phyloP scores from a whole-genome alignment of 2,329 filamentous ascomycete genomes.

The Tolypocladium capitatum region DNA sequence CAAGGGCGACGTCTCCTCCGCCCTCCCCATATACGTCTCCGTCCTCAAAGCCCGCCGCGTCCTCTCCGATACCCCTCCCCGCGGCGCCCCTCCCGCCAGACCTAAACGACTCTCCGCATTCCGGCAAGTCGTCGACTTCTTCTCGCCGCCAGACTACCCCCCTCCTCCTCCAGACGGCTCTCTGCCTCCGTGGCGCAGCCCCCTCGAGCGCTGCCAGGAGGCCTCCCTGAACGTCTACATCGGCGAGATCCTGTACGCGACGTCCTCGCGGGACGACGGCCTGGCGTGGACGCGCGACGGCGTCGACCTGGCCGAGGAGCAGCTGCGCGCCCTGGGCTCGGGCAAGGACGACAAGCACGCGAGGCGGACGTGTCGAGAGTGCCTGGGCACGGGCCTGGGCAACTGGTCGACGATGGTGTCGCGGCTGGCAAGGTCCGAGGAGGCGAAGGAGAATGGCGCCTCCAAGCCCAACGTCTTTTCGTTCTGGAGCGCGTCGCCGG shows the following conservation, averaged over 20 bases:
- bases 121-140: slow-evolving; percentile 10
- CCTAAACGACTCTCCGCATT: slow-evolving; percentile 6
- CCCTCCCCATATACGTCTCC: slow-evolving; percentile 76
- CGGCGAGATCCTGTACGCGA: slow-evolving; percentile 79
- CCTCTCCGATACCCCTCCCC: slow-evolving; percentile 27
- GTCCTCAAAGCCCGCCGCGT: slow-evolving; percentile 65
- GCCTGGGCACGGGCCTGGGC: slow-evolving; percentile 58
- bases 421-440: slow-evolving; percentile 43
- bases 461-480: slow-evolving; percentile 18
- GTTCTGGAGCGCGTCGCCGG: slow-evolving; percentile 21
- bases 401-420: slow-evolving; percentile 79
- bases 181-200: slow-evolving; percentile 48
- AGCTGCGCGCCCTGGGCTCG: slow-evolving; percentile 33
- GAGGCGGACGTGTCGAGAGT: slow-evolving; percentile 56
- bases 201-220: slow-evolving; percentile 64
- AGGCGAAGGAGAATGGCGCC: slow-evolving; percentile 22
- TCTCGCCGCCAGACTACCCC: slow-evolving; percentile 51
- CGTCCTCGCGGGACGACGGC: slow-evolving; percentile 48
- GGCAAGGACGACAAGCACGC: slow-evolving; percentile 13
- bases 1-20: slow-evolving; percentile 48
- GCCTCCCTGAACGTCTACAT: slow-evolving; percentile 80
- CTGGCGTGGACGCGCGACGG: slow-evolving; percentile 83
- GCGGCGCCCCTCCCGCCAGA: slow-evolving; percentile 2
- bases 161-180: slow-evolving; percentile 57
- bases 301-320: slow-evolving; percentile 65